Conservation (phyloP, 331 rosid genomes). For the Quercus lobata region DNA sequence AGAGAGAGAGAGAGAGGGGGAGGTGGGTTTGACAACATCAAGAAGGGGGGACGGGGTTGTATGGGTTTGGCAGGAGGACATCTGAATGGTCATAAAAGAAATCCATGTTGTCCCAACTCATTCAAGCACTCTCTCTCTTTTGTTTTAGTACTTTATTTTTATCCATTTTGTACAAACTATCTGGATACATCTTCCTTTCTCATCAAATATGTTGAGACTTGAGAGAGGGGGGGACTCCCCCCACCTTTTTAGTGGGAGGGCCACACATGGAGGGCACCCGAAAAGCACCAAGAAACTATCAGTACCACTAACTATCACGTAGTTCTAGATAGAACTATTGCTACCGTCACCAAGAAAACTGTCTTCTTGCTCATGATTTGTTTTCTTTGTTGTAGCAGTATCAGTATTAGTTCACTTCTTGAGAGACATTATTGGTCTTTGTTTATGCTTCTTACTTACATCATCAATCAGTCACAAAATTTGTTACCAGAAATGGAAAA, state of each 20-base stretch:
- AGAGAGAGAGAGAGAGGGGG: neutral
- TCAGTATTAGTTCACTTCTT: neutral
- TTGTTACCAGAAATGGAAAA: conserved; percentile 1
- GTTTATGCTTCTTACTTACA: conserved; percentile 5
- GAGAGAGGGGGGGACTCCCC: neutral
- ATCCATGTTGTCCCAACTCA: too few species aligned
- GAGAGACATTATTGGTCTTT: conserved; percentile 2
- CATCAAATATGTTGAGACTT: too few species aligned
- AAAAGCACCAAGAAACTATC: conserved; percentile 26
- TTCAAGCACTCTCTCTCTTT: too few species aligned
- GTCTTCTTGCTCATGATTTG: conserved; percentile 1
- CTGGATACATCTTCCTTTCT: too few species aligned
- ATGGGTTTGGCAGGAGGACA: too few species aligned
- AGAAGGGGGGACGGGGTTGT: neutral
- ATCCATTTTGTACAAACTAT: too few species aligned
- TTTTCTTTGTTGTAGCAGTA: neutral
- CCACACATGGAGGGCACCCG: conserved; percentile 1
- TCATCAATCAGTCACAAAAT: neutral
- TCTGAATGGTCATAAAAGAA: too few species aligned
- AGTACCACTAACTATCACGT: conserved; percentile 13
- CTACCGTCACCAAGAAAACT: too few species aligned
- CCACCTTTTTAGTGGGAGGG: conserved; percentile 12
- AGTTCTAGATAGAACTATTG: too few species aligned
- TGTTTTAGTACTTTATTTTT: too few species aligned
- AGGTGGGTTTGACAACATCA: neutral